Base-by-base conservation (phyloP, 2,329 filamentous ascomycete genomes). In the Aspergillus oerlinghausenensis region DNA sequence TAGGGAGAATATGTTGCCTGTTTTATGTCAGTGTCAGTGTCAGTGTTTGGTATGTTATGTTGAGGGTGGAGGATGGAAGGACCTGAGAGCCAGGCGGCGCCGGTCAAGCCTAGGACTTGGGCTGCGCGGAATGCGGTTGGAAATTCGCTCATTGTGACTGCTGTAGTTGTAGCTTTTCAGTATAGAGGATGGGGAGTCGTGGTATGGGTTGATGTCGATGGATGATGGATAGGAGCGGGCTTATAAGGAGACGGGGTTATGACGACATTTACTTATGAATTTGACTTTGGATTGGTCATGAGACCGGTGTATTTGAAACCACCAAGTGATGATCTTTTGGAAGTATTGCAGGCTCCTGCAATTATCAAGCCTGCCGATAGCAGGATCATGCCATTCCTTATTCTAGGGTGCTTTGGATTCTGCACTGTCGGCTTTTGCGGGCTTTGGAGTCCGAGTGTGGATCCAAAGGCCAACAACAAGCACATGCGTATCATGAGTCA, bases 31-130 rank as follows among this genome's bases (percentile, higher is more conserved):
- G n/a, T 23, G 26, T 51, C 28, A 42, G 42, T 38, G 21, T 38
- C n/a, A 11, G 23, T 28, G 11, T 19, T 29, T 28, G 45, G 1
- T 17, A 23, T 5, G n/a, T 1, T 17, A 17, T 32, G 7, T 10
- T 38, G 11, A 10, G 25, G 19, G 6, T 14, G 8, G 28, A 17
- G n/a, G 11, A 10, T 11, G 11, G 35, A 8, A 17, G 9, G 23
- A 56, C 55, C 49, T 64, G 67, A 65, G 21, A 71, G 58, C 64
- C 66, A 71, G n/a, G 64, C 65, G 21, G 69, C 64, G 14, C 69
- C 68, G 4, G 61, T 66, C 10, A 70, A 54, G 49, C 67, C 69
- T 7, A 70, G 50, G 7, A 58, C 63, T 48, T 71, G 69, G 17
- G 68, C 68, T 29, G 66, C 23, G 25, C 63, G 64, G 49, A 70